Evolutionary conservation across 2,329 filamentous ascomycete species (phyloP).

Genomic region (Clarireedia hainanense): DNA sequence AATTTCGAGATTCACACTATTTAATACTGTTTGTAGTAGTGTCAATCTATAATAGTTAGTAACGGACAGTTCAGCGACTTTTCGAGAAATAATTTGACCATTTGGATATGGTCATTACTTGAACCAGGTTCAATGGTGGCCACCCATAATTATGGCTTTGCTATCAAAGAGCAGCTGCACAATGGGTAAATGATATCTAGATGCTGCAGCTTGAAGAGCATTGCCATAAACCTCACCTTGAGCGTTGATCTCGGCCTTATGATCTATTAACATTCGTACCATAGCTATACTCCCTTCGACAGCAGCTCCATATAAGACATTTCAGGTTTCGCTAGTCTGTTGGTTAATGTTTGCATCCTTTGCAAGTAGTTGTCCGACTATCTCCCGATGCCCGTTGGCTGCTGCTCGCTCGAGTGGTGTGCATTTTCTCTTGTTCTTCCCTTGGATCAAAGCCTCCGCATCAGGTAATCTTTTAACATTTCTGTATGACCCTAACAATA

Average conservation of each 20-base stretch:
- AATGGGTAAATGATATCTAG: too few relatives aligned
- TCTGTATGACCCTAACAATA: slow-evolving; percentile 7
- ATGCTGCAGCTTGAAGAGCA: too few relatives aligned
- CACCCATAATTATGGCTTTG: too few relatives aligned
- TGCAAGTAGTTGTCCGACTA: slow-evolving; percentile 27
- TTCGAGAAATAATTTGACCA: too few relatives aligned
- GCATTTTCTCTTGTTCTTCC: slow-evolving; percentile 4
- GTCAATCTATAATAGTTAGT: too few relatives aligned
- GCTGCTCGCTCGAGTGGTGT: slow-evolving; percentile 11
- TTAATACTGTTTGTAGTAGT: too few relatives aligned
- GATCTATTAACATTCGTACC: slow-evolving; percentile 5
- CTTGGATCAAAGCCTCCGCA: slow-evolving; percentile 11
- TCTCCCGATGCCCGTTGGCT: slow-evolving; percentile 17
- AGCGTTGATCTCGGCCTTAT: slow-evolving; percentile 21
- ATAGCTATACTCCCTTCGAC: slow-evolving; percentile 2
- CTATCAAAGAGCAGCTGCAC: too few relatives aligned
- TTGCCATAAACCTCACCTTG: slow-evolving; percentile 17
- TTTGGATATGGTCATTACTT: too few relatives aligned
- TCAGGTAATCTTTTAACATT: slow-evolving; percentile 11
- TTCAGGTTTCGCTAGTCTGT: slow-evolving; percentile 10
- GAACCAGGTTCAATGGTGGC: too few relatives aligned
- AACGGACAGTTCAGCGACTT: too few relatives aligned
- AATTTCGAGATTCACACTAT: too few relatives aligned
- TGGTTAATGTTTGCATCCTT: slow-evolving; percentile 21
- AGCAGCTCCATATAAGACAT: slow-evolving; percentile 15